phyloP scores from a whole-genome alignment of 106 monocot species.

The Platanthera zijinensis region DNA sequence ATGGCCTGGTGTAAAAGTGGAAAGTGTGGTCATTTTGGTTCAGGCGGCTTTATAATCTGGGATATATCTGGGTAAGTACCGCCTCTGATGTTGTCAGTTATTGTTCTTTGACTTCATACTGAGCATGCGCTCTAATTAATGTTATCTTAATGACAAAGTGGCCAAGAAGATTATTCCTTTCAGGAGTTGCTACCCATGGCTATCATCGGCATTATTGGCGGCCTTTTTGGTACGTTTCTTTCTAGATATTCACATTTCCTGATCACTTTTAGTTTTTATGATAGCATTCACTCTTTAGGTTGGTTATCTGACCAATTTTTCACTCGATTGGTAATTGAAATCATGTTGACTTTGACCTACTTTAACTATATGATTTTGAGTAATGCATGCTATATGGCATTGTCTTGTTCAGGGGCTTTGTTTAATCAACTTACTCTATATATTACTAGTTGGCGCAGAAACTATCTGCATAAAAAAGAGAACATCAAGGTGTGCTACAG shows the following conservation, averaged over 20 bases:
- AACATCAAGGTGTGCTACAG: conserved; percentile 61
- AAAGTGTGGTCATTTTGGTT: conserved; percentile 97
- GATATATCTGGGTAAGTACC: conserved; percentile 83
- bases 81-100: not conserved
- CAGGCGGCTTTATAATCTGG: conserved; percentile 99
- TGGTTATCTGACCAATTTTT: not conserved
- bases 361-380: not conserved
- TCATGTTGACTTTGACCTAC: not conserved
- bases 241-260: not conserved
- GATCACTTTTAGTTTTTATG: not conserved
- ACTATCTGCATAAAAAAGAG: conserved; percentile 83
- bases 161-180: conserved; percentile 97
- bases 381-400: not conserved
- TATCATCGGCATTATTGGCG: conserved; percentile 95
- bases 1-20: conserved; percentile 98
- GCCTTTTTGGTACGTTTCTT: conserved; percentile 67
- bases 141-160: conserved; percentile 35
- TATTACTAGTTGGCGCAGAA: conserved; percentile 84
- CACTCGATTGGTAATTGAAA: not conserved
- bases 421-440: conserved; percentile 98
- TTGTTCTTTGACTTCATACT: conserved; percentile 7
- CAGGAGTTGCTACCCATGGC: conserved; percentile 93
- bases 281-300: not conserved
- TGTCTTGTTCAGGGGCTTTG: conserved; percentile 60
- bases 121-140: conserved; percentile 6